A percentile compares a stretch with the other conserved stretches of the same genome.
Evolutionary conservation across 2,329 filamentous ascomycete species (phyloP).

Genomic region (Sporothrix inflata): DNA sequence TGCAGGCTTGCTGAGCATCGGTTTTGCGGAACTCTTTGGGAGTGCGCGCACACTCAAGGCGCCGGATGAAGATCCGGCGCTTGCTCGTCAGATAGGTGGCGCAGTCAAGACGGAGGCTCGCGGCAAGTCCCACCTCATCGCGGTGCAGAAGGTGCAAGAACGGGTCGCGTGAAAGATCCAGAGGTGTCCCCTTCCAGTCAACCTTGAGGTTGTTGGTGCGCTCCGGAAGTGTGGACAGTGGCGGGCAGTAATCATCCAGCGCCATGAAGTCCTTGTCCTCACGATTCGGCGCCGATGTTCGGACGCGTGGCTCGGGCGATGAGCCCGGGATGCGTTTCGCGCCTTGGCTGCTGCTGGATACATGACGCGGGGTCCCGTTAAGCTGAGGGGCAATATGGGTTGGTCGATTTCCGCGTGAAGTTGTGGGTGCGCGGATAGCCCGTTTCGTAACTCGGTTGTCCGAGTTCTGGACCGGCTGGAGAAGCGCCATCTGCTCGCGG

Average conservation of each 20-base stretch:
- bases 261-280: conserved; percentile 81
- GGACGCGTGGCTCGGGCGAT: conserved; percentile 38
- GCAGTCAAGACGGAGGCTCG: conserved; percentile 79
- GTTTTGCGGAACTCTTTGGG: conserved; percentile 92
- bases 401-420: conserved; percentile 24
- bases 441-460: conserved; percentile 30
- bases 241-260: conserved; percentile 74
- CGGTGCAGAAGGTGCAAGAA: conserved; percentile 72
- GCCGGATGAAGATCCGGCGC: conserved; percentile 82
- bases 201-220: conserved; percentile 75
- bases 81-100: conserved; percentile 92
- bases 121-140: conserved; percentile 76
- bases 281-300: conserved; percentile 65
- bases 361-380: conserved; percentile 21
- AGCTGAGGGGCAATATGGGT: conserved; percentile 36
- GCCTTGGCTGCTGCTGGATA: neutral
- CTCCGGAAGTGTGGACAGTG: conserved; percentile 64
- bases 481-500: neutral
- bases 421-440: neutral
- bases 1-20: conserved; percentile 93
- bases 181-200: conserved; percentile 81
- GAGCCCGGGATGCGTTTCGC: conserved; percentile 20
- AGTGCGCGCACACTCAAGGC: conserved; percentile 67
- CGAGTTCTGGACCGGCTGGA: conserved; percentile 17
- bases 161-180: conserved; percentile 75